Evolutionary conservation across 108 stramenopile genomes (phyloP).

Genomic region (Nitzschia inconspicua): DNA sequence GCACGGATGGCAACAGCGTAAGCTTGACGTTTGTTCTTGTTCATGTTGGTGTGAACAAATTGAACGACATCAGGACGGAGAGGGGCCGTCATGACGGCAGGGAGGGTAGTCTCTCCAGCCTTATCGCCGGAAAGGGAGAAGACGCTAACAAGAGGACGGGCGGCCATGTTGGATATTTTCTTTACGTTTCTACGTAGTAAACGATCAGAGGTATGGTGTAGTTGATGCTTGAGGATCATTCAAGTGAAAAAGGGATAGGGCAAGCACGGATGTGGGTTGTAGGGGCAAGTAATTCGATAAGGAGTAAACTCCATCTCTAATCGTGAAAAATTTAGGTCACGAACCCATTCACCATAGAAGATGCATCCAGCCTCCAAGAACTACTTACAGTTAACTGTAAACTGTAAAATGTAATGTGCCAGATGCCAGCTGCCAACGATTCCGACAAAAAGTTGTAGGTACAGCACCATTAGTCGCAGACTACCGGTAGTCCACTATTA

Average conservation of each 20-base stretch:
- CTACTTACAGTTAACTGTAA: too few relatives aligned
- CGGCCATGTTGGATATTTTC: constrained; percentile 64
- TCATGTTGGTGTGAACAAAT: constrained; percentile 99
- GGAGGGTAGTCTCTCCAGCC: constrained; percentile 88
- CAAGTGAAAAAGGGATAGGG: neutral
- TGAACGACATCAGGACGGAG: constrained; percentile 98
- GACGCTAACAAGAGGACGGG: constrained; percentile 95
- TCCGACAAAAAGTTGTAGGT: too few relatives aligned
- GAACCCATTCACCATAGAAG: too few relatives aligned
- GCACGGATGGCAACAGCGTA: constrained; percentile 95
- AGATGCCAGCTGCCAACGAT: too few relatives aligned
- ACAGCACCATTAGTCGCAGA: too few relatives aligned
- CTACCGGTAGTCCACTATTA: too few relatives aligned
- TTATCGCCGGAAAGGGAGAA: constrained; percentile 90
- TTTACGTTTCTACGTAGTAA: neutral
- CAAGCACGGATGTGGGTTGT: neutral
- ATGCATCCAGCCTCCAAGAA: too few relatives aligned
- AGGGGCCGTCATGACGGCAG: constrained; percentile 96
- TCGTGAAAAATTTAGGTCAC: too few relatives aligned
- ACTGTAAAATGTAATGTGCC: too few relatives aligned
- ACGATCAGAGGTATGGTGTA: too few relatives aligned
- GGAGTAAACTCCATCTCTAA: too few relatives aligned
- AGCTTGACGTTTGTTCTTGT: constrained; percentile 99
- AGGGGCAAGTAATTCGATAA: too few relatives aligned
- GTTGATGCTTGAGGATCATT: neutral